A percentile compares a stretch with the other conserved stretches of the same genome.
phyloP scores from a whole-genome alignment of 306 rosid genomes.

The Crotalaria pallida region DNA sequence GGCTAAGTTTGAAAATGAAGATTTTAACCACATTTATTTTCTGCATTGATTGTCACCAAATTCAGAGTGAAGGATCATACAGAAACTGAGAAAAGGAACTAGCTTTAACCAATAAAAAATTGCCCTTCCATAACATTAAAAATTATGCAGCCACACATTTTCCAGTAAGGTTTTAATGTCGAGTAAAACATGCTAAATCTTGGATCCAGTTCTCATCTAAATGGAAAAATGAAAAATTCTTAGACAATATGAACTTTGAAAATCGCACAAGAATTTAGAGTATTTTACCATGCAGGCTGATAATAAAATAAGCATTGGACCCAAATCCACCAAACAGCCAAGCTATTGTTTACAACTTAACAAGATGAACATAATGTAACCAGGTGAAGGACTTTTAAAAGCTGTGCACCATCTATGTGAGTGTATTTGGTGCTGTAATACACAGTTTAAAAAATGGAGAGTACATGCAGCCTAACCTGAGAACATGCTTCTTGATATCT shows the following conservation, averaged over 20 bases:
- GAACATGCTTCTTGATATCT: slow-evolving; percentile 99
- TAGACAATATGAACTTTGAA: background rate
- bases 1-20: background rate
- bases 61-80: slow-evolving; percentile 3
- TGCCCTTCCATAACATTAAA: slow-evolving; percentile 10
- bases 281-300: background rate
- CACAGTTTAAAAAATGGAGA: background rate
- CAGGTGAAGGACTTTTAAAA: background rate
- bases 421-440: background rate
- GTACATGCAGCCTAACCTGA: slow-evolving; percentile 55
- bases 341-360: background rate
- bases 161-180: background rate
- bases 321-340: background rate
- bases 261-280: background rate
- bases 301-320: background rate
- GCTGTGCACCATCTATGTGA: background rate
- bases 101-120: background rate
- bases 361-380: background rate
- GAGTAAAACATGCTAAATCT: background rate
- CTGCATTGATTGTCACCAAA: background rate
- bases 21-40: background rate
- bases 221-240: slow-evolving; percentile 10
- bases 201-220: background rate
- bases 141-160: background rate
- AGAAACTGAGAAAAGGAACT: slow-evolving; percentile 8